These are phyloP conservation scores for Aureobasidium leucospermi DNA, from an alignment of 2,329 filamentous ascomycete genomes.

Conservation along the genomic window DNA sequence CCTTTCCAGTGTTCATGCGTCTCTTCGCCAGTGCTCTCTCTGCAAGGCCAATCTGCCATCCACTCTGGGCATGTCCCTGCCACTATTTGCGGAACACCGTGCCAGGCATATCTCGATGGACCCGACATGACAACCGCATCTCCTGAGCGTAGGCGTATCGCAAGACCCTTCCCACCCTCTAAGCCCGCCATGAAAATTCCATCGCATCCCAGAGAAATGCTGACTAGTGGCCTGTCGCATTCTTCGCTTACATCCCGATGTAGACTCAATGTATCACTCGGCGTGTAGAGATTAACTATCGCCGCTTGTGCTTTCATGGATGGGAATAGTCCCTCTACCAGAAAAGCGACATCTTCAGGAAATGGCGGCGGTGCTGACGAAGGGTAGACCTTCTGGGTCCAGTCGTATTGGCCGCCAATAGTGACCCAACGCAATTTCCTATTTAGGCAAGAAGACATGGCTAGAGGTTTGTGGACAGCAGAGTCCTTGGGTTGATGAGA, in stretches of 20 bases:
- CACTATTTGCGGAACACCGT: conserved; percentile 84
- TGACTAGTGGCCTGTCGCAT: conserved; percentile 69
- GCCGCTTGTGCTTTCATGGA: conserved; percentile 76
- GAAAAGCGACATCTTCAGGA: conserved; percentile 60
- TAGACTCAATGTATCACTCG: conserved; percentile 83
- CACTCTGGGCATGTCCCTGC: conserved; percentile 69
- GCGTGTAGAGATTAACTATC: conserved; percentile 88
- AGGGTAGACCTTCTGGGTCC: conserved; percentile 82
- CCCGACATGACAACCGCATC: conserved; percentile 88
- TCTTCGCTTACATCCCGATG: conserved; percentile 91
- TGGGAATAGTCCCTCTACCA: conserved; percentile 67
- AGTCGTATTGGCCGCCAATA: conserved; percentile 92
- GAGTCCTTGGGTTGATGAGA: conserved; percentile 57
- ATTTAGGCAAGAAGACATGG: conserved; percentile 61
- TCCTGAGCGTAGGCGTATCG: conserved; percentile 68
- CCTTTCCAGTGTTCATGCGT: conserved; percentile 64
- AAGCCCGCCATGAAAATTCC: conserved; percentile 79
- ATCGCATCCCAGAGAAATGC: conserved; percentile 84
- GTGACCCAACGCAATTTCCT: conserved; percentile 89
- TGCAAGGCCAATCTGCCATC: conserved; percentile 65
- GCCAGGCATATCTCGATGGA: conserved; percentile 81
- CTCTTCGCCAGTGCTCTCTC: conserved; percentile 16
- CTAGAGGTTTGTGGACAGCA: conserved; percentile 65
- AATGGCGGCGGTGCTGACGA: conserved; percentile 60
- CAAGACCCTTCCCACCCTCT: conserved; percentile 31